phyloP scores from a whole-genome alignment of 2,329 filamentous ascomycete genomes.

The Fusarium sacchari region DNA sequence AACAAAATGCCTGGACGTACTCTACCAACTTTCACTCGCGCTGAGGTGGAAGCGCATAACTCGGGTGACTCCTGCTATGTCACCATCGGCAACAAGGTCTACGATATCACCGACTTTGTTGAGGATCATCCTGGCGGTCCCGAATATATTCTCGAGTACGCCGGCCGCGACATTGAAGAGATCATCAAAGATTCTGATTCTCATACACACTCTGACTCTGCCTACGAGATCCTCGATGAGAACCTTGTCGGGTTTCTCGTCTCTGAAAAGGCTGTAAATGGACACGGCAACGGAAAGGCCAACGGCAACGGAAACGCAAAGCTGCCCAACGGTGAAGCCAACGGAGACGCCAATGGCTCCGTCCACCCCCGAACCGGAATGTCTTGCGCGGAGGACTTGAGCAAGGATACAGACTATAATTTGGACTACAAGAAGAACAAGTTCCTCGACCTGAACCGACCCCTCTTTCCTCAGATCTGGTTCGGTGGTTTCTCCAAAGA shows the following conservation, averaged over 20 bases:
- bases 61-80: slow-evolving; percentile 89
- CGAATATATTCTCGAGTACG: slow-evolving; percentile 89
- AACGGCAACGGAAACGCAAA: slow-evolving; percentile 36
- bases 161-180: slow-evolving; percentile 82
- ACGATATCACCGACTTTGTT: slow-evolving; percentile 92
- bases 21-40: slow-evolving; percentile 82
- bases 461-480: slow-evolving; percentile 90
- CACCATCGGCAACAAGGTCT: slow-evolving; percentile 88
- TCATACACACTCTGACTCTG: slow-evolving; percentile 87
- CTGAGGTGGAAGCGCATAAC: slow-evolving; percentile 85
- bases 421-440: slow-evolving; percentile 90
- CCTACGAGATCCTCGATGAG: slow-evolving; percentile 96
- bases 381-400: slow-evolving; percentile 87
- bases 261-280: slow-evolving; percentile 60
- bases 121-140: slow-evolving; percentile 90
- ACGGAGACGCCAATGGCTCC: slow-evolving; percentile 47
- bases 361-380: slow-evolving; percentile 80
- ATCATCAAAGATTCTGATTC: slow-evolving; percentile 87
- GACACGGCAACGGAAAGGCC: slow-evolving; percentile 47
- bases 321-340: slow-evolving; percentile 47
- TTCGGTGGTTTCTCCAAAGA: slow-evolving; percentile 87
- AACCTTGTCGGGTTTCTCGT: slow-evolving; percentile 83
- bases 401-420: slow-evolving; percentile 80
- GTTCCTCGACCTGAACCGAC: slow-evolving; percentile 88
- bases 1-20: slow-evolving; percentile 78